Evolutionary conservation across 2,329 filamentous ascomycete genomes (phyloP).

Genomic region (Scleromitrula shiraiana): DNA sequence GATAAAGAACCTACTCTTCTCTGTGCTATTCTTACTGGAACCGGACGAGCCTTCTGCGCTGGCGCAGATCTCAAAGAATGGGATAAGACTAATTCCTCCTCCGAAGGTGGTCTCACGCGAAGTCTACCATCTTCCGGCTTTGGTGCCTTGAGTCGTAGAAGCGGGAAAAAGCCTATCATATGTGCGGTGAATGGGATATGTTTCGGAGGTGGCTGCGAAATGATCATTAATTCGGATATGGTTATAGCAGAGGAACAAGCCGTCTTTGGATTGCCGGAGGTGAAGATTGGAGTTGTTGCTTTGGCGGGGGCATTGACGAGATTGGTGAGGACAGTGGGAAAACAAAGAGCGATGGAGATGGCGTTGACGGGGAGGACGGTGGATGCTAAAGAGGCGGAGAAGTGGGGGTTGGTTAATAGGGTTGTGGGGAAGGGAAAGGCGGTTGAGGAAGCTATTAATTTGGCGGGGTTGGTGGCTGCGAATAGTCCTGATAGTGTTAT

Average conservation of each 20-base stretch:
- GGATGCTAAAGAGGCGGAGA: constrained; percentile 48
- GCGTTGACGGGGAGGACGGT: constrained; percentile 56
- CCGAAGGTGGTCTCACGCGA: background rate
- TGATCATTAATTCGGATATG: constrained; percentile 65
- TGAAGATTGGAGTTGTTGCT: constrained; percentile 61
- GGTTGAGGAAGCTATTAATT: constrained; percentile 49
- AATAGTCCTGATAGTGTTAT: constrained; percentile 72
- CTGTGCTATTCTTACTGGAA: constrained; percentile 56
- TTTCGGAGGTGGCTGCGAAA: constrained; percentile 70
- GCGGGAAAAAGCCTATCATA: constrained; percentile 66
- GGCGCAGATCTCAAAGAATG: constrained; percentile 61
- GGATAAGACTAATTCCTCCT: background rate
- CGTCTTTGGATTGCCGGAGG: constrained; percentile 63
- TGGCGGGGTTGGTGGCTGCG: constrained; percentile 52
- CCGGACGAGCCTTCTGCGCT: constrained; percentile 57
- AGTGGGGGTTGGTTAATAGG: constrained; percentile 65
- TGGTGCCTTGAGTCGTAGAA: constrained; percentile 56
- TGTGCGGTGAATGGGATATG: constrained; percentile 70
- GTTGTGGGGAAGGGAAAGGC: constrained; percentile 45
- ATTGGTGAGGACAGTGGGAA: constrained; percentile 56
- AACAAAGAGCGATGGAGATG: constrained; percentile 64
- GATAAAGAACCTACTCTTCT: constrained; percentile 50
- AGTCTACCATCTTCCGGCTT: constrained; percentile 43
- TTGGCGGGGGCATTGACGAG: constrained; percentile 64
- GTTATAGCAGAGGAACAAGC: constrained; percentile 53